Evolutionary conservation across 2,329 filamentous ascomycete species (phyloP), one percentile per base, ranked within the genome.

Genomic region (Aspergillus sergii): DNA sequence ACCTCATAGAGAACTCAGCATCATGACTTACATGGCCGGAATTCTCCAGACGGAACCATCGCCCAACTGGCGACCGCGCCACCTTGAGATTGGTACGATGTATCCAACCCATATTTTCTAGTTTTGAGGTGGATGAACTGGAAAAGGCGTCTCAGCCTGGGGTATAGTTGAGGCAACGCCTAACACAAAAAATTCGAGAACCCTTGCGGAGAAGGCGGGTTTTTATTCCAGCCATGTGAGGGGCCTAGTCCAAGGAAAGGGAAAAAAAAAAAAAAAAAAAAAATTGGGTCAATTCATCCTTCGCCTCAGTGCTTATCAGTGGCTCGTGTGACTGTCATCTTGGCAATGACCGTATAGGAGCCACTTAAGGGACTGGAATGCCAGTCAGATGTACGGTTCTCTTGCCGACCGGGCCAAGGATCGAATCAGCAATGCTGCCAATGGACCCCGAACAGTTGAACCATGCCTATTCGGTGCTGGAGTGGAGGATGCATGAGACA

Each of bases 1-100:
- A 34, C 39, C 16, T 14, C n/a, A 12, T 9, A 28, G n/a, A 36
- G 28, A 51, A 16, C n/a, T 30, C 14, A 28, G 32, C 19, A 55
- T 28, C 10, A 21, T 34, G 43, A 85, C 88, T 83, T 85, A 92
- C 90, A 85, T 94, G 91, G 71, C 92, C 92, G 45, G 87, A 93
- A 68, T 91, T 91, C 66, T 96, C 92, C 46, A 96, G 86, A 68
- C 88, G 87, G 80, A 96, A 96, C 82, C 89, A 91, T 68, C 84
- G 82, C 66, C 91, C 91, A 64, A 93, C 84, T 39, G 83, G 76
- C 73, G 88, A 89, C 66, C 79, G 81, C 64, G 91, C 91, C 68
- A 93, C 84, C 60, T 69, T 66, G 53, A 71, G 57, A 46, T 76
- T 76, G 41, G 69, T 72, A 64, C 72, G 65, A n/a, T 69, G 63